Base-by-base conservation (phyloP, 169 alveolate genomes). In the Plasmodium vinckei region DNA sequence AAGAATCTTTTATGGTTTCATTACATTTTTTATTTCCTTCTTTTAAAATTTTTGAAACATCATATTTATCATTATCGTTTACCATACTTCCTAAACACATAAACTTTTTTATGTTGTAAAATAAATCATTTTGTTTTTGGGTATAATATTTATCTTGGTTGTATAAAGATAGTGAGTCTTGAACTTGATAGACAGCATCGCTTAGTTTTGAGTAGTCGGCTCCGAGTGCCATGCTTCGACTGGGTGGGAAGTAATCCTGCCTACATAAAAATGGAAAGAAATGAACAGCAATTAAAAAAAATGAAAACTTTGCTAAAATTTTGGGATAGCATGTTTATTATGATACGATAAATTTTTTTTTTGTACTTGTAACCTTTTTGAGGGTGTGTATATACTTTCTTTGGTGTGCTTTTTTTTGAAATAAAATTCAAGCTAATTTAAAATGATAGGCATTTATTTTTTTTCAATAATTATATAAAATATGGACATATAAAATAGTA, bases 71-170 rank as follows among this genome's bases (percentile, higher is more conserved):
- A 79, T 60, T n/a, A 57, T 79, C 89, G 9, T 44, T 56, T 3
- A 87, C 72, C 0, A 87, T 44, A 51, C 71, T 65, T 21, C 88
- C 88, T 63, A 73, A 23, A 33, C 88, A 73, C 92, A 87, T 73
- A 49, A 73, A 87, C 9, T 65, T 67, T 64, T 87, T 57, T 23
- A 73, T 87, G 17, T 87, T 68, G 47, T 87, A 73, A 71, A 70
- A 73, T 15, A 42, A 19, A 12, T 87, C 65, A 73, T 87, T 75
- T 79, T 88, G 92, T 56, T 82, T 82, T 49, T 82, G 90, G 15
- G 71, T 82, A 49, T 17, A 59, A 71, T 82, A 82, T 60, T 82
- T 82, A 3, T 69, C 86, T 56, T 82, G 39, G 23, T 44, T 59
- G 72, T 82, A 82, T 17, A 82, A 9, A 5, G 90, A 68, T 9